Evolutionary conservation across 2,329 filamentous ascomycete species (phyloP), one percentile per base, ranked within the genome.

Genomic region (Raffaelea deltoideospora): DNA sequence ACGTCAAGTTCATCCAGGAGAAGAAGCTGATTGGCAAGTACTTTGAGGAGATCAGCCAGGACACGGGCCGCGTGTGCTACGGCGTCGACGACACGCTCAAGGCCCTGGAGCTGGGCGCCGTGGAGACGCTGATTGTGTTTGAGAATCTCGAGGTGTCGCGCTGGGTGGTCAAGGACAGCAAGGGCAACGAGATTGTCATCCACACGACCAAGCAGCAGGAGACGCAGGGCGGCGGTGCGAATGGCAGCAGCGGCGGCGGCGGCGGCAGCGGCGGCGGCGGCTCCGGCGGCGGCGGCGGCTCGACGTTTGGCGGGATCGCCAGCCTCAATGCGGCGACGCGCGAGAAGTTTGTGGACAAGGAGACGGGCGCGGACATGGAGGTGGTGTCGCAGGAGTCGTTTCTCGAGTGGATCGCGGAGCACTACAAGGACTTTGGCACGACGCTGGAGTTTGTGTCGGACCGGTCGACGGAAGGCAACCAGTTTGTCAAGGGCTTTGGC

Each of bases 1-100:
- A 96, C 56, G 90, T 98, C 72, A 98, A 98, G 65, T 98, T 98
- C 60, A 95, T 98, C 58, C 90, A 98, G 63, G 90, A 98, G 72
- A 98, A 98, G 80, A 98, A 95, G 68, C 76, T 98, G 45, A 98
- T 98, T 54, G 88, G 88, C 58, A 86, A 83, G 57, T 98, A 98
- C 69, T 98, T 98, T 52, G 87, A 98, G 58, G 88, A 98, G 63
- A 96, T 98, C 53, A 94, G 85, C 58, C 86, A 94, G 61, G 90
- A 98, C 55, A 94, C 81, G 36, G 90, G 90, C 49, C 90, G 86
- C 55, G 78, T 98, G 48, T 98, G 90, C 69, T 98, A 98, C 59
- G 86, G 90, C 69, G 79, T 98, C 44, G 90, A 96, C 2, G 92
- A 98, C 57, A 98, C 90, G 14, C 69, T 98, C 53, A 96, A 95